These are phyloP conservation scores for Trichoderma sp. DNA, from an alignment of 2,329 filamentous ascomycete species.

Conservation along the genomic window DNA sequence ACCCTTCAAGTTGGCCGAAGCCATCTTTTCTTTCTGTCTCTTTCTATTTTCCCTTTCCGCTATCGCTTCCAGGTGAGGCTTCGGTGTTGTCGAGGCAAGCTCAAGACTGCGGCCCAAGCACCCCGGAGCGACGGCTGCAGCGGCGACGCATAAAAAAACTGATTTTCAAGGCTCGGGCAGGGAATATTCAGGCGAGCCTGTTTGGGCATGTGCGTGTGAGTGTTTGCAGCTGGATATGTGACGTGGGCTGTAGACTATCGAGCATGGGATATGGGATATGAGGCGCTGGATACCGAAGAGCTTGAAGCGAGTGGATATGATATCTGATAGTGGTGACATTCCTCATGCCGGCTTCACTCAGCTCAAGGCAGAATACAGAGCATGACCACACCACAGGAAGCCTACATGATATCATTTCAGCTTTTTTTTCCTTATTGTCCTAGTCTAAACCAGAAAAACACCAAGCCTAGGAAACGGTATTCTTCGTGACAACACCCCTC, in stretches of 20 bases:
- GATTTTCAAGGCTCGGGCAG: not conserved
- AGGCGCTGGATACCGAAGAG: too few species aligned
- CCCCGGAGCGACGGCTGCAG: not conserved
- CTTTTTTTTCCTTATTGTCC: not conserved
- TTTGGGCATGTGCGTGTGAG: not conserved
- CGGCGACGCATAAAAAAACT: not conserved
- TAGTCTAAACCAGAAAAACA: not conserved
- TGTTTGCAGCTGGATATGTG: not conserved
- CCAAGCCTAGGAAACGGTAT: slow-evolving; percentile 50
- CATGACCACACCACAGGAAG: not conserved
- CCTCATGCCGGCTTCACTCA: not conserved
- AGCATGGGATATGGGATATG: not conserved
- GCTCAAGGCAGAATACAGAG: slow-evolving; percentile 9
- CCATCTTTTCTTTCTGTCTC: too few species aligned
- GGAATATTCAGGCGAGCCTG: not conserved
- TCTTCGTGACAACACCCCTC: slow-evolving; percentile 59
- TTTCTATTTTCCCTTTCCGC: too few species aligned
- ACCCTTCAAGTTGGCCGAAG: slow-evolving; percentile 1
- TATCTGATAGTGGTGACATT: not conserved
- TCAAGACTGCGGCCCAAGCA: not conserved
- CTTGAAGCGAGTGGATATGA: not conserved
- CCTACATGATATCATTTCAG: not conserved
- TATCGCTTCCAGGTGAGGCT: not conserved
- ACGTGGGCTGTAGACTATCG: not conserved
- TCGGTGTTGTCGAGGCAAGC: too few species aligned